These are phyloP conservation scores for Skeletonema grethae DNA, from an alignment of 108 stramenopile species.

Conservation along the genomic window DNA sequence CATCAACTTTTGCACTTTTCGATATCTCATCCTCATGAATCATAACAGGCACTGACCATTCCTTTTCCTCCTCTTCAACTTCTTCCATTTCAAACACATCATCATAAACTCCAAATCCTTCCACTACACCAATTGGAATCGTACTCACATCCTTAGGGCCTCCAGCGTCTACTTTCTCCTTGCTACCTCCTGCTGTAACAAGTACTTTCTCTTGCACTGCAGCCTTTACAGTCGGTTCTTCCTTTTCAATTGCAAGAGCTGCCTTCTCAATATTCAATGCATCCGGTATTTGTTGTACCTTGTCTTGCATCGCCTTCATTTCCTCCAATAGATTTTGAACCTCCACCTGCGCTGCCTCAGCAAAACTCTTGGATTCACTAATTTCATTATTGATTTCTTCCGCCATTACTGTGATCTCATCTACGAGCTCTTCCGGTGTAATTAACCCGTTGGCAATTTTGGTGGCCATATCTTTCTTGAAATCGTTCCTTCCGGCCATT, in stretches of 20 bases:
- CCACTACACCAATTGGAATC: neutral
- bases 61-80: constrained; percentile 3
- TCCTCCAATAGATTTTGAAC: constrained; percentile 21
- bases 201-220: constrained; percentile 6
- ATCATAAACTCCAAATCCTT: constrained; percentile 4
- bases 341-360: constrained; percentile 14
- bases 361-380: constrained; percentile 4
- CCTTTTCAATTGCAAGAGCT: neutral
- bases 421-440: constrained; percentile 20
- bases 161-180: neutral
- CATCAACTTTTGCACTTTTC: neutral
- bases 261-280: constrained; percentile 6
- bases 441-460: constrained; percentile 21
- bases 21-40: neutral
- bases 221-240: neutral
- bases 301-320: constrained; percentile 15
- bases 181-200: neutral
- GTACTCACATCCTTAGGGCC: neutral
- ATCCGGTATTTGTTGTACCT: constrained; percentile 4
- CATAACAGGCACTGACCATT: constrained; percentile 6
- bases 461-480: constrained; percentile 23
- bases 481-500: constrained; percentile 18
- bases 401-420: constrained; percentile 20
- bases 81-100: neutral
- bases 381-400: constrained; percentile 26